Evolutionary conservation across 2,329 filamentous ascomycete species (phyloP), one percentile per base, ranked within the genome.

Genomic region (Colletotrichum somersetense): DNA sequence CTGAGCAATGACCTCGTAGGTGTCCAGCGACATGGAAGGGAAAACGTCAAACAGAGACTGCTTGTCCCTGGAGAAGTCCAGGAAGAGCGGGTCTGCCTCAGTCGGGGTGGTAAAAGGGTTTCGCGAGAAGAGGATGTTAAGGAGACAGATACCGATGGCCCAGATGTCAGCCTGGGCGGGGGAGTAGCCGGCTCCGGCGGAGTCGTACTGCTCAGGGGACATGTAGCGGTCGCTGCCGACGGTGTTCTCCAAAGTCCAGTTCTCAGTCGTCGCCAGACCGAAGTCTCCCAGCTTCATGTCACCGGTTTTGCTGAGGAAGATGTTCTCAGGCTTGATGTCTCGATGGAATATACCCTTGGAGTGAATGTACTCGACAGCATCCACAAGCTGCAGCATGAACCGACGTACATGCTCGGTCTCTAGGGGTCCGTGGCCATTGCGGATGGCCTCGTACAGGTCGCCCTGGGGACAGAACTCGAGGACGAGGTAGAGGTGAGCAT

Each of bases 311-410:
- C 91, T 93, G 75, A 99, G 88, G 82, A 99, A 98, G 82, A 99
- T 97, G 86, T 99, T 99, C 88, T 99, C 96, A 0, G 96, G 96
- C 86, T 99, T 99, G 89, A 99, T 98, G 82, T 99, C 96, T 73
- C 96, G 93, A 80, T 99, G 96, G 81, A 95, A 98, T 79, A 98
- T 90, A 75, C 94, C 95, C 81, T 95, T 95, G 74, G 89, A 88
- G 82, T 99, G 96, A 83, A 97, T 94, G 83, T 94, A 95, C 74
- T 93, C 91, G 62, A 99, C 93, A 62, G 96, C 94, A 80, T 93
- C 92, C 65, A 99, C 89, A 44, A 99, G 90, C 84, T 99, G 91
- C 72, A 98, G 86, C 96, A 99, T 98, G 86, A 98, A 98, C 75
- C 94, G 93, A 75, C 96, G 94, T 73, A 99, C 96, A 81, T 99